Conservation (phyloP, 768 basidiomycete genomes). For the Ephemerocybe angulata region DNA sequence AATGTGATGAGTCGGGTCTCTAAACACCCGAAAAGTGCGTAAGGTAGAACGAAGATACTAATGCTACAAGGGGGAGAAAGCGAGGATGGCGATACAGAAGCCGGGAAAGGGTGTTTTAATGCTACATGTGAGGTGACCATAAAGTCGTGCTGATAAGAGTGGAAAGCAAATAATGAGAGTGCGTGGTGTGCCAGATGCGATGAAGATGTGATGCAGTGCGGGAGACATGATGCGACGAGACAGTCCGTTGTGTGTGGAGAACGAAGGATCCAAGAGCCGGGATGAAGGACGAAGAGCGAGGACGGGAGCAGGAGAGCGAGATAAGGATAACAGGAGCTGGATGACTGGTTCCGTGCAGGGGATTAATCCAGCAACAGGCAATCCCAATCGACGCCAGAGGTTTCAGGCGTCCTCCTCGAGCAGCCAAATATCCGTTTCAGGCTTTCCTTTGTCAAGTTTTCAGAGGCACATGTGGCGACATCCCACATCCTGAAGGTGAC, state of each 20-base stretch:
- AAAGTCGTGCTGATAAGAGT: conserved; percentile 18
- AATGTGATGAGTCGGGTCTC: neutral
- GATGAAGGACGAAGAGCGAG: conserved; percentile 12
- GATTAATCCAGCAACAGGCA: conserved; percentile 68
- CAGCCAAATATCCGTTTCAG: conserved; percentile 63
- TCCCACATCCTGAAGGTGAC: conserved; percentile 82
- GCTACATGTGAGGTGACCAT: conserved; percentile 22
- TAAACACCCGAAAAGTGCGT: neutral
- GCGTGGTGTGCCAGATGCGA: conserved; percentile 13
- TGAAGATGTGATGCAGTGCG: conserved; percentile 8
- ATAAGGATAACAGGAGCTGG: conserved; percentile 13
- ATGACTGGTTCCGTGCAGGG: conserved; percentile 10
- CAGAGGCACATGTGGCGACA: conserved; percentile 59
- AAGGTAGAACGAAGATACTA: neutral
- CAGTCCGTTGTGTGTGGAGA: too few species aligned
- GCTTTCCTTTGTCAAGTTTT: conserved; percentile 58
- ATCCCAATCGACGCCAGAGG: conserved; percentile 65
- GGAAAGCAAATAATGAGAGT: conserved; percentile 22
- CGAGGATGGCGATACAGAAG: conserved; percentile 12
- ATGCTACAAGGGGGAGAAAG: conserved; percentile 18
- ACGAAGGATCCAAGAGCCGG: conserved; percentile 5
- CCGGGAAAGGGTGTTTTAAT: conserved; percentile 10
- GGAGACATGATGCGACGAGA: conserved; percentile 10
- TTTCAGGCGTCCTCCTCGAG: conserved; percentile 51
- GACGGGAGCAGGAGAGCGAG: conserved; percentile 9